Conservation (phyloP, 2,329 filamentous ascomycete species). For the Pseudocercospora musae region DNA sequence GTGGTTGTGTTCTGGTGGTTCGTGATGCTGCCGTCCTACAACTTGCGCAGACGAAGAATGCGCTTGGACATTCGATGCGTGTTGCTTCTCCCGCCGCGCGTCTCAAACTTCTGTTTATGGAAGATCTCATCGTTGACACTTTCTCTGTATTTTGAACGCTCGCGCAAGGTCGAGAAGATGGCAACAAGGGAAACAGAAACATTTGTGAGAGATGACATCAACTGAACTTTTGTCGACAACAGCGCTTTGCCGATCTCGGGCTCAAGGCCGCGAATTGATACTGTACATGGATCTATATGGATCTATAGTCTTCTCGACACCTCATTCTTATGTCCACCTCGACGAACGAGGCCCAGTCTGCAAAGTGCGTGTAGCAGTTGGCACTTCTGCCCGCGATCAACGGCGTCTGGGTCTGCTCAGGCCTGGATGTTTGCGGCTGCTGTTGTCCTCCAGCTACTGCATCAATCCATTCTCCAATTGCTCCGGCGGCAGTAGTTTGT, state of each 20-base stretch:
- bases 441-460: constrained; percentile 4
- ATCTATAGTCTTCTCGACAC: too few species aligned
- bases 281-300: too few species aligned
- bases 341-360: background rate
- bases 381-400: background rate
- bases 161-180: background rate
- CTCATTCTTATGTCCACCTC: background rate
- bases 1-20: background rate
- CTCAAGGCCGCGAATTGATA: too few species aligned
- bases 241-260: background rate
- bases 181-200: background rate
- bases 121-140: background rate
- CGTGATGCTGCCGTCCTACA: constrained; percentile 11
- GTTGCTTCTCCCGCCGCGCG: background rate
- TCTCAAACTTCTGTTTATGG: background rate
- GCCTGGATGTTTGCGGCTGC: background rate
- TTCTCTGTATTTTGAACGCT: background rate
- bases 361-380: background rate
- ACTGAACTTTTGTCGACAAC: background rate
- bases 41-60: constrained; percentile 22
- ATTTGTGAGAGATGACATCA: background rate
- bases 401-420: background rate
- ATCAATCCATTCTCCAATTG: constrained; percentile 19
- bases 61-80: background rate
- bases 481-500: constrained; percentile 40